Percentiles rank a stretch among this genome's conserved stretches.
Conservation (phyloP, 2,329 filamentous ascomycete species). For the Tolypocladium sp. region DNA sequence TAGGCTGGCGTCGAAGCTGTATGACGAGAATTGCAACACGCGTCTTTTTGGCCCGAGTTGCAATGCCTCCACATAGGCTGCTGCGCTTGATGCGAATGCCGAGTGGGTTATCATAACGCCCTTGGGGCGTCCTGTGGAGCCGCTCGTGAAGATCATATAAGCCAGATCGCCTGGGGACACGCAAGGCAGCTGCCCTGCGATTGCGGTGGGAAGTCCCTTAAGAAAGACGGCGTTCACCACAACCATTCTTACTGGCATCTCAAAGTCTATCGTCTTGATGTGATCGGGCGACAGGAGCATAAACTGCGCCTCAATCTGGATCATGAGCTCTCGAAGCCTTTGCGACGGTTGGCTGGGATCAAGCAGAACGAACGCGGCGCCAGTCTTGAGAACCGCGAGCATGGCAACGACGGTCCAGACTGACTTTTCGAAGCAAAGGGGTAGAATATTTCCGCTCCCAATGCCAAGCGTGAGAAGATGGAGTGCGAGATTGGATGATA, state of each 20-base stretch:
- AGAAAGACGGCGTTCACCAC: neutral
- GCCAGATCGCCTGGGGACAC: conserved; percentile 10
- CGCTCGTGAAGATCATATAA: conserved; percentile 50
- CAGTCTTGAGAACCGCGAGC: conserved; percentile 4
- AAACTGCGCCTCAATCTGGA: neutral
- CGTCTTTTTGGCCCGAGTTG: neutral
- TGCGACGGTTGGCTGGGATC: conserved; percentile 2
- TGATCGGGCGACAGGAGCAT: neutral
- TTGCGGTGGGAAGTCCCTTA: neutral
- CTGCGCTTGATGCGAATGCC: neutral
- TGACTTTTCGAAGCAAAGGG: conserved; percentile 5
- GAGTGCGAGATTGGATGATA: neutral
- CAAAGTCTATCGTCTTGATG: neutral
- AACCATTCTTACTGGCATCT: neutral
- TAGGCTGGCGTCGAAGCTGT: conserved; percentile 1
- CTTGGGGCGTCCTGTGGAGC: conserved; percentile 48
- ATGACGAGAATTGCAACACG: neutral
- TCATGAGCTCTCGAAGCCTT: neutral
- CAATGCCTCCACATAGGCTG: neutral
- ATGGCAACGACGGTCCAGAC: conserved; percentile 3
- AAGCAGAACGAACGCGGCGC: conserved; percentile 10
- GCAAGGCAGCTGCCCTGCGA: neutral
- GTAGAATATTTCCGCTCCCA: neutral
- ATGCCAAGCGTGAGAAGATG: neutral
- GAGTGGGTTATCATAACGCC: conserved; percentile 32